Conservation (phyloP, 345 rosid genomes). For the Limnanthes douglasii region DNA sequence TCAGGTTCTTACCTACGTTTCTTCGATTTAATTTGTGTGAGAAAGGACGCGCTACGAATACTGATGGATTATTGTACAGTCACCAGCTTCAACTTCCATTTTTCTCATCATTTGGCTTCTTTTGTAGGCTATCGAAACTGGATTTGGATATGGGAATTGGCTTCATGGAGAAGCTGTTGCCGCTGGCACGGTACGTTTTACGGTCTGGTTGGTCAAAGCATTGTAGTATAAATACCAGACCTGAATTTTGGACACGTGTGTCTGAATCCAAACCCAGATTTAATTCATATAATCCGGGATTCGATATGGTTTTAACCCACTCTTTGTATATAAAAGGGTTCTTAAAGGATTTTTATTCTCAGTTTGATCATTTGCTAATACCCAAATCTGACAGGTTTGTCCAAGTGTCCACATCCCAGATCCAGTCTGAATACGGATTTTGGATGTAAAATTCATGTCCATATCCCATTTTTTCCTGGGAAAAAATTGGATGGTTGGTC, state of each 20-base stretch:
- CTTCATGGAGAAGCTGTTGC: slow-evolving; percentile 99
- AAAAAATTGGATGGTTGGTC: too few species aligned
- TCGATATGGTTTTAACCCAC: background rate
- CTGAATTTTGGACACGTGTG: too few species aligned
- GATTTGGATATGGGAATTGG: slow-evolving; percentile 90
- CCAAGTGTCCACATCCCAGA: too few species aligned
- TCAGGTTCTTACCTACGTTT: background rate
- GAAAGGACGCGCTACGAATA: background rate
- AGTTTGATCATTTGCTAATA: too few species aligned
- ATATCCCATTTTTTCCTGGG: too few species aligned
- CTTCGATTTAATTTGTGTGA: background rate
- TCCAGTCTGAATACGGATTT: too few species aligned
- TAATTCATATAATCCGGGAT: background rate
- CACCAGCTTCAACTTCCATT: background rate
- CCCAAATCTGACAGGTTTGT: too few species aligned
- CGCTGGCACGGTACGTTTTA: slow-evolving; percentile 61
- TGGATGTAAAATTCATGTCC: too few species aligned
- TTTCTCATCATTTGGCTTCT: slow-evolving; percentile 7
- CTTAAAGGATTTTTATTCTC: too few species aligned
- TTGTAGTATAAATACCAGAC: background rate
- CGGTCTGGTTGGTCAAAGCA: background rate
- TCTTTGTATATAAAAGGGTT: too few species aligned
- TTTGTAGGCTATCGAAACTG: slow-evolving; percentile 87
- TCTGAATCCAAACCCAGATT: background rate
- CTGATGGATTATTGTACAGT: background rate